Conservation (phyloP, 2,329 filamentous ascomycete genomes). For the Davidsoniella australis region DNA sequence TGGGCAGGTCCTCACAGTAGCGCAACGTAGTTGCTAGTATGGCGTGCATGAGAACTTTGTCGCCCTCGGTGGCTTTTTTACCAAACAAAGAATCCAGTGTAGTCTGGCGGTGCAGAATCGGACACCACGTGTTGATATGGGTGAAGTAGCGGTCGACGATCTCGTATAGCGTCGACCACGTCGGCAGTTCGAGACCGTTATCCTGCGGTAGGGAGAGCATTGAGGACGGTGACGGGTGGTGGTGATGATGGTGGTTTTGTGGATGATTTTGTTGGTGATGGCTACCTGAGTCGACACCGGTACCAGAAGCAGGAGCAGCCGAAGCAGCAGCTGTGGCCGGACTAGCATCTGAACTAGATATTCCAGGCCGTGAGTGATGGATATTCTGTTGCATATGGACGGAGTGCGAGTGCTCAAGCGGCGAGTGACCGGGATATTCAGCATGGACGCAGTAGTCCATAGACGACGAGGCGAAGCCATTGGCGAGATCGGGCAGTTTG, state of each 20-base stretch:
- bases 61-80: slow-evolving; percentile 59
- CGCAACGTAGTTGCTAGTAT: slow-evolving; percentile 78
- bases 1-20: slow-evolving; percentile 59
- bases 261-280: too few species aligned
- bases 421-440: slow-evolving; percentile 9
- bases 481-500: background rate
- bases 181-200: slow-evolving; percentile 49
- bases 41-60: slow-evolving; percentile 67
- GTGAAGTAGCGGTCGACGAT: slow-evolving; percentile 65
- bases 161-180: slow-evolving; percentile 56
- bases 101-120: slow-evolving; percentile 70
- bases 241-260: background rate
- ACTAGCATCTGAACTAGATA: too few species aligned
- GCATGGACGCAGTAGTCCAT: background rate
- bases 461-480: background rate
- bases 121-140: slow-evolving; percentile 70
- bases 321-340: background rate
- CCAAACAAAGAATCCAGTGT: slow-evolving; percentile 74
- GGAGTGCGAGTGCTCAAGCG: background rate
- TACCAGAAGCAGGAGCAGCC: background rate
- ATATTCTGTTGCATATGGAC: background rate
- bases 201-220: background rate
- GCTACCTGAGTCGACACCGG: too few species aligned
- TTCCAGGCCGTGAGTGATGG: background rate
- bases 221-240: slow-evolving; percentile 1